Conservation (phyloP, 768 basidiomycete species). For the Ramaria rubella region DNA sequence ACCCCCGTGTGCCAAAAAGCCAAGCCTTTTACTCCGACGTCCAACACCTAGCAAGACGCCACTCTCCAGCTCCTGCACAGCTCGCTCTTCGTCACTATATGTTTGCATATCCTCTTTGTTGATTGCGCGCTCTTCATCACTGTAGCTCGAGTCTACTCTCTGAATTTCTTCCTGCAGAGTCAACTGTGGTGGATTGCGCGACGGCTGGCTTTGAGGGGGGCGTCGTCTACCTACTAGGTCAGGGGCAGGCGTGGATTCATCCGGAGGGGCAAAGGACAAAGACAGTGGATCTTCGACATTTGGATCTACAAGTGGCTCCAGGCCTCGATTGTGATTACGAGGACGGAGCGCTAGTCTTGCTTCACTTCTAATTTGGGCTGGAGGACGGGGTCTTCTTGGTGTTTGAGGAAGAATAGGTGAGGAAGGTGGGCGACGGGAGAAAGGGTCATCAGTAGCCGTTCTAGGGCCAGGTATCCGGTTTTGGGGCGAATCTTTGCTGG, state of each 20-base stretch:
- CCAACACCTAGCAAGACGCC: slow-evolving; percentile 50
- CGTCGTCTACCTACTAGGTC: background rate
- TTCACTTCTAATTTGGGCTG: slow-evolving; percentile 31
- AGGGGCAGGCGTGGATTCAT: slow-evolving; percentile 7
- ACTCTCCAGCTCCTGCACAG: slow-evolving; percentile 30
- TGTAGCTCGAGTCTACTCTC: slow-evolving; percentile 3
- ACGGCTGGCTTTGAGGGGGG: background rate
- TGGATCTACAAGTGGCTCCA: slow-evolving; percentile 8
- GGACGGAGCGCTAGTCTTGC: background rate
- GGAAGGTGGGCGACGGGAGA: slow-evolving; percentile 54
- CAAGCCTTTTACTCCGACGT: slow-evolving; percentile 42
- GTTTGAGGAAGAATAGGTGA: slow-evolving; percentile 53
- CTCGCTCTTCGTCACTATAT: slow-evolving; percentile 2
- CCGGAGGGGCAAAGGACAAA: slow-evolving; percentile 21
- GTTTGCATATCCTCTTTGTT: background rate
- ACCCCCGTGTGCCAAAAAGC: slow-evolving; percentile 71
- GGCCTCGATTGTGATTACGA: background rate
- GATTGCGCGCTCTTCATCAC: slow-evolving; percentile 5
- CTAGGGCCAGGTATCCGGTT: background rate
- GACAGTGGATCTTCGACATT: slow-evolving; percentile 35
- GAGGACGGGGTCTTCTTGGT: slow-evolving; percentile 53
- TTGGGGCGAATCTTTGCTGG: background rate
- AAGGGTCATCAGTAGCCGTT: slow-evolving; percentile 28
- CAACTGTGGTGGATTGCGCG: slow-evolving; percentile 31
- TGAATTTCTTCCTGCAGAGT: slow-evolving; percentile 68